These are phyloP conservation scores for Bipolaris victoriae DNA, from an alignment of 2,329 filamentous ascomycete genomes.

Conservation along the genomic window DNA sequence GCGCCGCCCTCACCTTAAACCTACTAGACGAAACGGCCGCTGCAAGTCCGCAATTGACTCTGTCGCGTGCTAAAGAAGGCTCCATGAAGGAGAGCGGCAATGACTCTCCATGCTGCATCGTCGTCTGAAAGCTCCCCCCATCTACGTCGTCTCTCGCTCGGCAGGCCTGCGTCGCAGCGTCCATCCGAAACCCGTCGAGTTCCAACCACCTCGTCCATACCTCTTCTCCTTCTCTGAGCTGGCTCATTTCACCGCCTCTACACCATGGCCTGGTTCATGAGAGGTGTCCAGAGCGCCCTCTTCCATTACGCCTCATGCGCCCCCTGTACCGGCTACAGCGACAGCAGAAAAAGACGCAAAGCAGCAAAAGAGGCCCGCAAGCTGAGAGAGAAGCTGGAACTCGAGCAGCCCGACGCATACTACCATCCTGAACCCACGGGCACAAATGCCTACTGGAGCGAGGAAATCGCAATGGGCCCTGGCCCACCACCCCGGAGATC, in stretches of 20 bases:
- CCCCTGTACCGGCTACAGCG: constrained; percentile 74
- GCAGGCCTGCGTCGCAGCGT: constrained; percentile 5
- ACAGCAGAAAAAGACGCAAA: constrained; percentile 72
- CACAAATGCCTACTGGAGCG: constrained; percentile 87
- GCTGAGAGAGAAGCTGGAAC: constrained; percentile 68
- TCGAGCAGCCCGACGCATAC: constrained; percentile 75
- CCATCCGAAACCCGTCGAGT: constrained; percentile 3
- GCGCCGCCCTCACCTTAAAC: constrained; percentile 19
- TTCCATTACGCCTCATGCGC: constrained; percentile 81
- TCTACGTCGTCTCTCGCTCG: constrained; percentile 15
- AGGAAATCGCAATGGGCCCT: constrained; percentile 85
- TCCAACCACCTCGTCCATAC: neutral
- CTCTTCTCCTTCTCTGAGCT: neutral
- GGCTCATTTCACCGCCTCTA: neutral
- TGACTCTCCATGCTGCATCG: constrained; percentile 31
- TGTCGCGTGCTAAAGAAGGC: constrained; percentile 12
- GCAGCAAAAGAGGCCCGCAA: constrained; percentile 72
- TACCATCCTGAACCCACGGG: constrained; percentile 81
- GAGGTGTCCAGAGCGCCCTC: constrained; percentile 72
- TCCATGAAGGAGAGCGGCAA: constrained; percentile 28
- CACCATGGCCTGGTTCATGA: constrained; percentile 50
- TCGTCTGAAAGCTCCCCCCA: constrained; percentile 28
- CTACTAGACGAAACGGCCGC: constrained; percentile 16
- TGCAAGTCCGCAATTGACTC: constrained; percentile 9
- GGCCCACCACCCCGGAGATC: constrained; percentile 67